These are phyloP conservation scores for Pseudocercospora musae DNA, from an alignment of 2,329 filamentous ascomycete genomes.

Conservation along the genomic window DNA sequence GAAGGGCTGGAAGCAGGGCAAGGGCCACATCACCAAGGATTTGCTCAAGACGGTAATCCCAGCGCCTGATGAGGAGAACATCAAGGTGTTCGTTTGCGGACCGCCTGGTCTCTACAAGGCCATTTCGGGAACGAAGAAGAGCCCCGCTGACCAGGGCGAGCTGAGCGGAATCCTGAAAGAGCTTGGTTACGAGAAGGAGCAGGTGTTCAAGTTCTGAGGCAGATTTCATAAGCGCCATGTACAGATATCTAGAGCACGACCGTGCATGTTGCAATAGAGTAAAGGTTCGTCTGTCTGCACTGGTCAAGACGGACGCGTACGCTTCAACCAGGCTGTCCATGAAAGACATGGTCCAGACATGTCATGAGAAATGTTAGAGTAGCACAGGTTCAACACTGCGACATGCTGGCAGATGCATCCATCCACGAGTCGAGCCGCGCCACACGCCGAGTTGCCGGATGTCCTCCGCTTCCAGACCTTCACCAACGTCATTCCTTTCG, in stretches of 20 bases:
- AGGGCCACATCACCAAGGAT: slow-evolving; percentile 84
- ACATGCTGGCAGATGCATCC: neutral
- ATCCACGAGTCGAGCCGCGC: neutral
- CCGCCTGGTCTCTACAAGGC: slow-evolving; percentile 92
- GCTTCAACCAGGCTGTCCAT: neutral
- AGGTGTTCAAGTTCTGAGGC: slow-evolving; percentile 89
- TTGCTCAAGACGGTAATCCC: slow-evolving; percentile 92
- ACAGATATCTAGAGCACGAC: neutral
- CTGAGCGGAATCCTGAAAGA: slow-evolving; percentile 77
- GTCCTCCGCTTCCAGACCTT: no score
- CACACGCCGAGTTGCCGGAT: no score
- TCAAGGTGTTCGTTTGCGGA: slow-evolving; percentile 96
- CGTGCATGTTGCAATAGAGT: slow-evolving; percentile 10
- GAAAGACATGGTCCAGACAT: neutral
- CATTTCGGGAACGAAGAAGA: slow-evolving; percentile 83
- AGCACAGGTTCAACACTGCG: neutral
- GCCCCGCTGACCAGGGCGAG: slow-evolving; percentile 92
- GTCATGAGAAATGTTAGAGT: neutral
- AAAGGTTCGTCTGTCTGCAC: neutral
- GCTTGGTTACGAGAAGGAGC: slow-evolving; percentile 78
- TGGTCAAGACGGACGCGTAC: neutral
- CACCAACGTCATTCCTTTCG: neutral
- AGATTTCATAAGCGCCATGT: neutral
- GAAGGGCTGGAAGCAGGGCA: slow-evolving; percentile 70
- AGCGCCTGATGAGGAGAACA: slow-evolving; percentile 83